phyloP scores from a whole-genome alignment of 352 stramenopile species.

The Phytophthora constricta region DNA sequence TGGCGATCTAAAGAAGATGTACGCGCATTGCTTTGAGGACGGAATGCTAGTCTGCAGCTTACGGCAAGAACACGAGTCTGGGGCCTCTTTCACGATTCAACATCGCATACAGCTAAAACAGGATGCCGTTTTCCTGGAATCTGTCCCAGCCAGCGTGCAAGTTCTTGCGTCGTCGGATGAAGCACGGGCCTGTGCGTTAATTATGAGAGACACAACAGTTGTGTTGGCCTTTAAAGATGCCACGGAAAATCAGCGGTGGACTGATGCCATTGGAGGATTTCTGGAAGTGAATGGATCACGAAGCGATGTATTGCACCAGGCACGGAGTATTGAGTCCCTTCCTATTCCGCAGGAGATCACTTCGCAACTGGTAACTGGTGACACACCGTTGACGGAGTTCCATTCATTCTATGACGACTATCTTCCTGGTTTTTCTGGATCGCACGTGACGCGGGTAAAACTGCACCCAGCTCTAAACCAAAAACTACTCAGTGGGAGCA shows the following conservation, averaged over 20 bases:
- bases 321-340: constrained; percentile 28
- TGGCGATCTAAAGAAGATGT: constrained; percentile 12
- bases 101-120: constrained; percentile 43
- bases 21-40: constrained; percentile 48
- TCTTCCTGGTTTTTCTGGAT: constrained; percentile 61
- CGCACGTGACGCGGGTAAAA: background rate
- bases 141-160: constrained; percentile 35
- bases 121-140: constrained; percentile 49
- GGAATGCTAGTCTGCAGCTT: constrained; percentile 43
- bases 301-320: constrained; percentile 28
- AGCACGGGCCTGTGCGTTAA: constrained; percentile 29
- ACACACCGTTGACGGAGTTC: constrained; percentile 31
- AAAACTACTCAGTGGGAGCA: constrained; percentile 35
- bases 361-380: constrained; percentile 11
- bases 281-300: constrained; percentile 46
- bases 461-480: constrained; percentile 1
- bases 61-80: constrained; percentile 6
- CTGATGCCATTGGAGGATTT: constrained; percentile 37
- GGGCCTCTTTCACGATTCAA: constrained; percentile 25
- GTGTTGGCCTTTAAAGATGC: constrained; percentile 31
- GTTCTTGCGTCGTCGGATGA: constrained; percentile 13
- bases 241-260: constrained; percentile 34
- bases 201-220: constrained; percentile 29
- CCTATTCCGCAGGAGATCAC: constrained; percentile 35
- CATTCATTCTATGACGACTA: constrained; percentile 57